These are phyloP conservation scores for Fusarium nurragi DNA, from an alignment of 2,329 filamentous ascomycete genomes.

Conservation along the genomic window DNA sequence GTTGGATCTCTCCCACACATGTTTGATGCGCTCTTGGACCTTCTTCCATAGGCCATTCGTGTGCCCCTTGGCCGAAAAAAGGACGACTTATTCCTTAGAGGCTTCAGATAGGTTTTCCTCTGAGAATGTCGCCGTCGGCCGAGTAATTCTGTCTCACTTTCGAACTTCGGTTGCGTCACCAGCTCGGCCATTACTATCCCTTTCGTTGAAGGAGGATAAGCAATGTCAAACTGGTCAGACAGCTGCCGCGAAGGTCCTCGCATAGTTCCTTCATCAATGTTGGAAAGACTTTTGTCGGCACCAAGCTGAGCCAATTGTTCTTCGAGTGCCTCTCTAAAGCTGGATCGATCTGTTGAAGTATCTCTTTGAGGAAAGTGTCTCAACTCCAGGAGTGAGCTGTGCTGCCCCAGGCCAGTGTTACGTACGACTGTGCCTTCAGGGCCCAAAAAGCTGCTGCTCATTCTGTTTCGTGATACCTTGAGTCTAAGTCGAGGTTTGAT, in stretches of 20 bases:
- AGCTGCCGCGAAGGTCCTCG: slow-evolving; percentile 31
- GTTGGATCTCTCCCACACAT: slow-evolving; percentile 7
- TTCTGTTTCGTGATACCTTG: slow-evolving; percentile 47
- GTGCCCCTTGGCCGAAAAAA: slow-evolving; percentile 43
- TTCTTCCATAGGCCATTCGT: slow-evolving; percentile 20
- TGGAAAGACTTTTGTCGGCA: slow-evolving; percentile 6
- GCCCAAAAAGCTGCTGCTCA: slow-evolving; percentile 31
- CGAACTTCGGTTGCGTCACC: slow-evolving; percentile 11
- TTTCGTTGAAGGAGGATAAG: slow-evolving; percentile 43
- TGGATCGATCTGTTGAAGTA: slow-evolving; percentile 11
- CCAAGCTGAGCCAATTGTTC: slow-evolving; percentile 13
- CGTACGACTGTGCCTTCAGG: slow-evolving; percentile 27
- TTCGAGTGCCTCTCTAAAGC: slow-evolving; percentile 20
- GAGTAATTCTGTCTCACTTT: slow-evolving; percentile 3
- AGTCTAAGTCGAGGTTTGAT: slow-evolving; percentile 43
- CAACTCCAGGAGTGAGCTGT: slow-evolving; percentile 48
- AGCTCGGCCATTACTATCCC: slow-evolving; percentile 15
- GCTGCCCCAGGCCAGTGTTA: slow-evolving; percentile 46
- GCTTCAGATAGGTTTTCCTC: slow-evolving; percentile 8
- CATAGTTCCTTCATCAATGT: slow-evolving; percentile 18
- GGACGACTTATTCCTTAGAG: slow-evolving; percentile 46
- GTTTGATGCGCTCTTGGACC: slow-evolving; percentile 6
- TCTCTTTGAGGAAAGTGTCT: slow-evolving; percentile 31
- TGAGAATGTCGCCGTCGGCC: neutral
- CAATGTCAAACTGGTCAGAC: slow-evolving; percentile 51